A percentile compares a stretch with the other conserved stretches of the same genome.
These are phyloP conservation scores for Phytophthora lateralis DNA, from an alignment of 352 stramenopile species.

Conservation along the genomic window DNA sequence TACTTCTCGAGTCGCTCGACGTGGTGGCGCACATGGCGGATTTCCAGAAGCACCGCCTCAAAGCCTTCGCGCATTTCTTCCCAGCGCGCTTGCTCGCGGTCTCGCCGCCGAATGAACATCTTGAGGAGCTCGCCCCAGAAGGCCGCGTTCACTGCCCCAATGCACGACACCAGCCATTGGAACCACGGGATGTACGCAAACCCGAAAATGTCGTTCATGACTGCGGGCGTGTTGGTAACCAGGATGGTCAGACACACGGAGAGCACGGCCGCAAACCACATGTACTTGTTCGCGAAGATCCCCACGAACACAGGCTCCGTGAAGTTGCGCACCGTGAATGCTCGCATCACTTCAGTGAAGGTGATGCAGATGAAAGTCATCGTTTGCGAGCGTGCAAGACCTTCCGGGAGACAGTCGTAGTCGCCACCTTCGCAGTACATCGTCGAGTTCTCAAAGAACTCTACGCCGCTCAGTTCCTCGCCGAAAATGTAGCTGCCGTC, in stretches of 20 bases:
- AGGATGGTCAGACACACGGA: neutral
- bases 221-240: neutral
- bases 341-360: conserved; percentile 63
- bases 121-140: conserved; percentile 54
- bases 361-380: conserved; percentile 59
- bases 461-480: conserved; percentile 16
- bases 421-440: conserved; percentile 49
- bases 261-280: neutral
- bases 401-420: conserved; percentile 55
- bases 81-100: conserved; percentile 25
- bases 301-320: neutral
- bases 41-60: conserved; percentile 50
- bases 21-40: conserved; percentile 44
- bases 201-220: neutral
- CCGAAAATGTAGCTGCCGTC: conserved; percentile 44
- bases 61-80: conserved; percentile 27
- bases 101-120: conserved; percentile 29
- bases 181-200: conserved; percentile 49
- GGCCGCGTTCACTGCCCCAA: conserved; percentile 32
- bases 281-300: neutral
- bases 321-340: conserved; percentile 47
- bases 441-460: conserved; percentile 27
- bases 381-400: conserved; percentile 52
- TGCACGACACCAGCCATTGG: conserved; percentile 41
- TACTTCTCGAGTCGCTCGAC: conserved; percentile 36